Conservation (phyloP, 495 filamentous ascomycete species). For the Trichoderma erinaceum region DNA sequence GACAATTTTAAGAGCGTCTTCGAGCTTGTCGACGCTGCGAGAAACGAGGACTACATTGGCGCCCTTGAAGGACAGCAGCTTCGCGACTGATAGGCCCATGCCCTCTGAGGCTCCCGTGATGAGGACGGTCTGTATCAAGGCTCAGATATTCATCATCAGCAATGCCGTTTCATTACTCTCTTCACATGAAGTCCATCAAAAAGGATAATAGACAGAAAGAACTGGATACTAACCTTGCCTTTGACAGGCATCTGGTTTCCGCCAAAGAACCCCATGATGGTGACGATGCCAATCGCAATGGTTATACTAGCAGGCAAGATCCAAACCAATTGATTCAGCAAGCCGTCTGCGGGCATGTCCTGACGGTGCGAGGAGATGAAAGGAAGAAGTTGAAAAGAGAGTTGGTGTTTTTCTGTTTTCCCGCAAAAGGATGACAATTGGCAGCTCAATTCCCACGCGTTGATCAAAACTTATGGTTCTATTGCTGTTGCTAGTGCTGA, state of each 20-base stretch:
- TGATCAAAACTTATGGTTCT: no score
- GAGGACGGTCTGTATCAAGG: constrained; percentile 58
- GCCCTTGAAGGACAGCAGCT: constrained; percentile 71
- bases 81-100: constrained; percentile 71
- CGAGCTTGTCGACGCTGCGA: constrained; percentile 66
- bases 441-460: neutral
- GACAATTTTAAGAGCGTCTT: constrained; percentile 60
- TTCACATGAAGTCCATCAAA: neutral
- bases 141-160: neutral
- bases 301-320: neutral
- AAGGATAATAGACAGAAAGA: no score
- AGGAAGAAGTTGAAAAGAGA: neutral
- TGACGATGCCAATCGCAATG: constrained; percentile 40
- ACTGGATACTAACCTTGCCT: constrained; percentile 55
- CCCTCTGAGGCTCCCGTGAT: constrained; percentile 92
- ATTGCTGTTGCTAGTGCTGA: neutral
- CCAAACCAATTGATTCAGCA: neutral
- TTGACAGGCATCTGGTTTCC: constrained; percentile 75
- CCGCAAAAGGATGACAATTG: neutral
- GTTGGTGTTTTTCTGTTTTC: neutral
- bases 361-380: neutral
- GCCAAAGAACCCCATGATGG: constrained; percentile 58
- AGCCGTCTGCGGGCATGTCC: neutral
- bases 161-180: neutral
- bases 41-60: constrained; percentile 83